Evolutionary conservation across 78 protist species (phyloP), one percentile per base, ranked within the genome.

Genomic region (Planoprotostelium fungivorum): DNA sequence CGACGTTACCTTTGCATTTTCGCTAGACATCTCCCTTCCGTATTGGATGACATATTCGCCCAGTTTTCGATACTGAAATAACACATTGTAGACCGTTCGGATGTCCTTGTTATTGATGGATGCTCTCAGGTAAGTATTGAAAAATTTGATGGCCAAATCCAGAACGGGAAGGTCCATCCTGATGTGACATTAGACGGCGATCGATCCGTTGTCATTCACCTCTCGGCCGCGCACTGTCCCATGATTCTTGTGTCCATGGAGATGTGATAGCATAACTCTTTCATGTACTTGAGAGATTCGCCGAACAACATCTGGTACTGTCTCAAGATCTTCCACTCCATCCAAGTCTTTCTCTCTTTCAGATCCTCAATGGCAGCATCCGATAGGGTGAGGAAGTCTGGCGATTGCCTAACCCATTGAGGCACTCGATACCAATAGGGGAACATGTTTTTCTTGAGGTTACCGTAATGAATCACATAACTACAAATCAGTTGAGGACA

Each of bases 201-300:
- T 25, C 5, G 5, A 25, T 51, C 73, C 73, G 31, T 51, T 25
- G 16, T 25, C 5, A 25, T 51, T 51, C 31, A 34, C 35, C 37
- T 29, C 84, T 31, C 63, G 10, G 88, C 88, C 37, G 63, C 39
- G 16, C 63, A n/a, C n/a, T 38, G 37, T 5, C 63, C 88, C 35
- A 87, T 37, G n/a, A 87, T 87, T 5, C 88, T 25, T 16, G 88
- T 87, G 88, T 38, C 37, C 63, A 87, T 87, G 88, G 63, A 28
- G n/a, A 87, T 87, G 88, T 87, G 88, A 37, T 87, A 87, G 39
- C 88, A 87, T 37, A 87, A 1, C 39, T 87, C 88, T 9, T 87
- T 87, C 63, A 38, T n/a, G 39, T 35, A 87, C 29, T 37, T 87
- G 37, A 87, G 28, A 9, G 84, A 29, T 9, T 87, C 84, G 35